These are phyloP conservation scores for Solanum bulbocastanum DNA, from an alignment of 257 asterid species.

Conservation along the genomic window DNA sequence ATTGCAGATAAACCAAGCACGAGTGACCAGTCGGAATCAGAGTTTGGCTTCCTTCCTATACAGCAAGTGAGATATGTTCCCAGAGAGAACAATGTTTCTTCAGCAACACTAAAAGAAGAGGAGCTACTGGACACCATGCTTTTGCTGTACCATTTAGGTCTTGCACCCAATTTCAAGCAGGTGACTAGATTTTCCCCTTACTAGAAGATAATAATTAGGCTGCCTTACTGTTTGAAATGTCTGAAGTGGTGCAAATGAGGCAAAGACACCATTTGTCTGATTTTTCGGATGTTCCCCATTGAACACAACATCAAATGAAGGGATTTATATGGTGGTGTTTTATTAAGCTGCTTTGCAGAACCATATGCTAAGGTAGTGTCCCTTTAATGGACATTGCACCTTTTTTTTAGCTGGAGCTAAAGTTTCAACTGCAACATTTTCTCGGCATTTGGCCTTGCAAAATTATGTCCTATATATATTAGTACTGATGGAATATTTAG, in stretches of 20 bases:
- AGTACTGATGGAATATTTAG: background rate
- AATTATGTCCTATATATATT: background rate
- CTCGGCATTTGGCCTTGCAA: background rate
- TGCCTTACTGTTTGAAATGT: background rate
- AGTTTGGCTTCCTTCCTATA: constrained; percentile 59
- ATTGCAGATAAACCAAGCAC: constrained; percentile 85
- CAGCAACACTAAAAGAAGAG: constrained; percentile 82
- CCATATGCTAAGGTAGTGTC: background rate
- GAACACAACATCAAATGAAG: background rate
- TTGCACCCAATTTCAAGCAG: constrained; percentile 97
- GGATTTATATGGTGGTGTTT: background rate
- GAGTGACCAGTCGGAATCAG: constrained; percentile 77
- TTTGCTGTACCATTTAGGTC: constrained; percentile 80
- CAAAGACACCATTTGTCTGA: background rate
- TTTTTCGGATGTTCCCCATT: background rate
- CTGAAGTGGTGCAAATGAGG: background rate
- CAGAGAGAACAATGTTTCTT: constrained; percentile 45
- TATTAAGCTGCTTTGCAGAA: background rate
- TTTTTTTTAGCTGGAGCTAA: background rate
- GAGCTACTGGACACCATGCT: constrained; percentile 96
- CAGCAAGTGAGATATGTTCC: constrained; percentile 59
- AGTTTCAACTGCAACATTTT: background rate
- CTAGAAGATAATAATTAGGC: background rate
- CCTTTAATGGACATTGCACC: background rate
- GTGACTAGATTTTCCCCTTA: constrained; percentile 20